These are phyloP conservation scores for Fraxinus sp. DNA, from an alignment of 305 asterid genomes.

Conservation along the genomic window DNA sequence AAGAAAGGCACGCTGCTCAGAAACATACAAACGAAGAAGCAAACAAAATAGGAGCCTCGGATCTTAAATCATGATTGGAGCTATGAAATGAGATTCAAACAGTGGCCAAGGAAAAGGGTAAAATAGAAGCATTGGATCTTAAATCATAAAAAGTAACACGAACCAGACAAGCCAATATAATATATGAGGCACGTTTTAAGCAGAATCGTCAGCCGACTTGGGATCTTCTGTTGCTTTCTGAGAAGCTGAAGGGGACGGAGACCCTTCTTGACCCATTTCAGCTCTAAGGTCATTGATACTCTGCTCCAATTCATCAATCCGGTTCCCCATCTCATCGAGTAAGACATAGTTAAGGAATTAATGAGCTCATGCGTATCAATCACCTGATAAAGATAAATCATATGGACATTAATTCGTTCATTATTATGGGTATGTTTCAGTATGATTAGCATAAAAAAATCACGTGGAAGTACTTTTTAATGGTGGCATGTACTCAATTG, in stretches of 20 bases:
- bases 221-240: conserved; percentile 44
- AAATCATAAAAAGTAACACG: conserved; percentile 10
- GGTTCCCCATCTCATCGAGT: conserved; percentile 83
- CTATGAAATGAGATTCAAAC: neutral
- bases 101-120: neutral
- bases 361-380: neutral
- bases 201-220: conserved; percentile 43
- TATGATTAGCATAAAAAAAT: neutral
- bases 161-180: neutral
- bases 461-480: neutral
- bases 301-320: conserved; percentile 74
- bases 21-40: neutral
- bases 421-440: neutral
- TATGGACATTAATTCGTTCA: neutral
- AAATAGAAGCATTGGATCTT: neutral
- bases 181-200: neutral
- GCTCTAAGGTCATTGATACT: conserved; percentile 74
- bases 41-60: neutral
- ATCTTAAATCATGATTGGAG: neutral
- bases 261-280: conserved; percentile 78
- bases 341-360: conserved; percentile 41
- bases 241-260: conserved; percentile 54
- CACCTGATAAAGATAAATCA: neutral
- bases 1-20: neutral
- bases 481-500: neutral